A percentile compares a stretch with the other conserved stretches of the same genome.
Conservation (phyloP, 495 filamentous ascomycete genomes). For the Filosporella fistucella region DNA sequence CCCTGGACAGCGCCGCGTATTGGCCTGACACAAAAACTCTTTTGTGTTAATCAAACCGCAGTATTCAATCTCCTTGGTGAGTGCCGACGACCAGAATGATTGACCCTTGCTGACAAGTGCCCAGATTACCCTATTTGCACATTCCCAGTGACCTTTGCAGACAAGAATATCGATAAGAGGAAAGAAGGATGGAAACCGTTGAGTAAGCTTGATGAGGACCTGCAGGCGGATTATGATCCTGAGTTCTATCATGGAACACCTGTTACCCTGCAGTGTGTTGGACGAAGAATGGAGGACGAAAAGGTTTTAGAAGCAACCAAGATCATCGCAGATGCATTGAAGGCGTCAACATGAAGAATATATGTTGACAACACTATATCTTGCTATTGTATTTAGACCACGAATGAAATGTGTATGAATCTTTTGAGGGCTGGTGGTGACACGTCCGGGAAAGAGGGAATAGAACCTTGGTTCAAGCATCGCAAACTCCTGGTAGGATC, state of each 20-base stretch:
- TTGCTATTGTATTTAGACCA: too few species aligned
- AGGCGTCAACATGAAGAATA: too few species aligned
- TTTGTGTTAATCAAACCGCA: conserved; percentile 23
- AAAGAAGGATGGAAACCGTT: conserved; percentile 29
- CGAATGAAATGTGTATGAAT: too few species aligned
- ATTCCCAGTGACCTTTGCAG: conserved; percentile 24
- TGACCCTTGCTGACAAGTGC: conserved; percentile 5
- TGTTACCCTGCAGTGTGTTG: conserved; percentile 44
- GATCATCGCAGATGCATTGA: conserved; percentile 20
- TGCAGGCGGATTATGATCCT: conserved; percentile 30
- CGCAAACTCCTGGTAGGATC: too few species aligned
- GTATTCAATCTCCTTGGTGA: conserved; percentile 23
- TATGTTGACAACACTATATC: too few species aligned
- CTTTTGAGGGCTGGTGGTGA: too few species aligned
- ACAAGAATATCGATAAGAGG: conserved; percentile 25
- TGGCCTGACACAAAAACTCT: conserved; percentile 20
- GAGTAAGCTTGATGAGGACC: conserved; percentile 17
- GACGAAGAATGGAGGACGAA: conserved; percentile 43
- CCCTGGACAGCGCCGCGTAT: conserved; percentile 21
- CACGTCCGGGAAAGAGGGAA: too few species aligned
- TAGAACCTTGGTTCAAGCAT: too few species aligned
- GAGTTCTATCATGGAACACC: conserved; percentile 43
- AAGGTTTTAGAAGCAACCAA: conserved; percentile 36
- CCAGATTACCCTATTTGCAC: conserved; percentile 24
- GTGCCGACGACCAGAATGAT: background rate